Percentiles rank a stretch among this genome's conserved stretches.
Evolutionary conservation across 2,329 filamentous ascomycete species (phyloP).

Genomic region (Emmonsiellopsis sp.): DNA sequence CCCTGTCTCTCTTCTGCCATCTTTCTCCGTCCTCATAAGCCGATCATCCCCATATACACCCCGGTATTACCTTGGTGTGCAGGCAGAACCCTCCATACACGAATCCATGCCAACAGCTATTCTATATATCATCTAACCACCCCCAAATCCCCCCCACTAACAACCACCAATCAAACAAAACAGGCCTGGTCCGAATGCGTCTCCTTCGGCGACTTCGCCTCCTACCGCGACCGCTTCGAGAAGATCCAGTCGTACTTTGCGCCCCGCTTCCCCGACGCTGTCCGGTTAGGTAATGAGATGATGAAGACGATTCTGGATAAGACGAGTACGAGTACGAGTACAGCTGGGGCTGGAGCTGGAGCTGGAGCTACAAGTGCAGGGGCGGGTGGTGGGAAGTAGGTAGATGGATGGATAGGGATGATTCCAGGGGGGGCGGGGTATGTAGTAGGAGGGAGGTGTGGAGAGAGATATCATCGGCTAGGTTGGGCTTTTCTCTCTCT

Average conservation of each 20-base stretch:
- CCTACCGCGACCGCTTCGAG: slow-evolving; percentile 84
- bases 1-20: too few species aligned
- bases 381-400: background rate
- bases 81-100: too few species aligned
- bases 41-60: too few species aligned
- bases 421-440: too few species aligned
- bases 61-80: too few species aligned
- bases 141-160: too few species aligned
- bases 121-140: too few species aligned
- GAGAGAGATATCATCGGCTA: too few species aligned
- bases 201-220: slow-evolving; percentile 80
- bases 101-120: too few species aligned
- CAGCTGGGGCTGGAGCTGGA: background rate
- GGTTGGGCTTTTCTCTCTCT: too few species aligned
- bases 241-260: slow-evolving; percentile 87
- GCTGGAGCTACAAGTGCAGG: background rate
- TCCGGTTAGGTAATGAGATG: slow-evolving; percentile 87
- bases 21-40: too few species aligned
- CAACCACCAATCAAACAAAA: background rate
- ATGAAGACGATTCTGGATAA: slow-evolving; percentile 89
- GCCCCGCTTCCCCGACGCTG: slow-evolving; percentile 79
- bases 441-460: too few species aligned
- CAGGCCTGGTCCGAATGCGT: slow-evolving; percentile 92
- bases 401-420: background rate
- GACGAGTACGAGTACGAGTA: slow-evolving; percentile 30